These are phyloP conservation scores for Cladosporium sp. DNA, from an alignment of 2,329 filamentous ascomycete species.

Conservation along the genomic window DNA sequence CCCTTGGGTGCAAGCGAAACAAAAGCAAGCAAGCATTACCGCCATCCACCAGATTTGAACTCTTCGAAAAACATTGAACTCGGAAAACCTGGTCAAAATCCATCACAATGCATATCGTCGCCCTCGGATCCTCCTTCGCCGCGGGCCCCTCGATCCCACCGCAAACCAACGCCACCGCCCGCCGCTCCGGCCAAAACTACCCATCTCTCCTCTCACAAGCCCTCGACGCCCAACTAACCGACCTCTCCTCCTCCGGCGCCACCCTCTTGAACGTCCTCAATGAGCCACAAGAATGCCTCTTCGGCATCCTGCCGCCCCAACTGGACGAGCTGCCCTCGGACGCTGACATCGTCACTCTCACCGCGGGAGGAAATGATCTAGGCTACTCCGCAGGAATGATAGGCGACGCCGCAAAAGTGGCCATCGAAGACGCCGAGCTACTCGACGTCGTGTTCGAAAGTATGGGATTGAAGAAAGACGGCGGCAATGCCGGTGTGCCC, in stretches of 20 bases:
- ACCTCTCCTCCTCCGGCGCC: constrained; percentile 34
- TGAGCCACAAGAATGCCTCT: constrained; percentile 29
- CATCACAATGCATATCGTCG: constrained; percentile 13
- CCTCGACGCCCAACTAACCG: constrained; percentile 27
- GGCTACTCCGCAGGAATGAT: constrained; percentile 36
- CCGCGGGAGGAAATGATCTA: constrained; percentile 39
- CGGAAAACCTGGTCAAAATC: background rate
- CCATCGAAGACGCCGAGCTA: background rate
- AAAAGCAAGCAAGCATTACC: no score
- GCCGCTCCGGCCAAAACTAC: constrained; percentile 35
- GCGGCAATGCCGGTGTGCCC: background rate
- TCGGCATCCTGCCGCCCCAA: constrained; percentile 34
- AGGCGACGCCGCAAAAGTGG: constrained; percentile 19
- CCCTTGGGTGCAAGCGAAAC: no score
- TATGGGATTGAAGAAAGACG: constrained; percentile 11
- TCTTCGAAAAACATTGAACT: background rate
- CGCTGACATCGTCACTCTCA: constrained; percentile 35
- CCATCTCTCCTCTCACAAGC: constrained; percentile 30
- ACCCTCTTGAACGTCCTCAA: constrained; percentile 36
- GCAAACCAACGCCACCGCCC: constrained; percentile 28
- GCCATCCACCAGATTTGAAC: no score
- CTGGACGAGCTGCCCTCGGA: constrained; percentile 31
- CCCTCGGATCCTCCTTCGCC: constrained; percentile 23
- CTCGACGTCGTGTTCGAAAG: constrained; percentile 3
- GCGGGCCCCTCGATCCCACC: constrained; percentile 33